Base-by-base conservation (phyloP, 2,329 filamentous ascomycete species). In the Beauveria asiatica region DNA sequence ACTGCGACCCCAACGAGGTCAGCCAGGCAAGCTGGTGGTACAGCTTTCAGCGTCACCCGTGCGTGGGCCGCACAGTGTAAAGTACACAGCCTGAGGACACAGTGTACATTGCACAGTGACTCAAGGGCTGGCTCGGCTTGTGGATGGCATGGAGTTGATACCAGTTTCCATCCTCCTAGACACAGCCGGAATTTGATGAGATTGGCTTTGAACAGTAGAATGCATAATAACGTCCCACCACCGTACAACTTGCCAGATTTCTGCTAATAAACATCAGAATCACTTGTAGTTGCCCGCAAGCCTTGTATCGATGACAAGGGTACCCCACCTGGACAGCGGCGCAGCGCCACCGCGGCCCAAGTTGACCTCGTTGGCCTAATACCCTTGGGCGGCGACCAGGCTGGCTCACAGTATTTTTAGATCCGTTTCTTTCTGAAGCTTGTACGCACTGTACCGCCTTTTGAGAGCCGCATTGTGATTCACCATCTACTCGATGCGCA, bases 281-380 rank as follows among this genome's bases (percentile, higher is more conserved):
- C 5, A 37, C 33, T 16, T 37, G 33, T 37, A 16, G 33, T 37
- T 13, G 33, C 33, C 33, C 16, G 11, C 33, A 16, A 37, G 19
- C 30, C 7, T 25, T 44, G 52, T 16, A 44, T 23, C 11, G 17
- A 30, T 30, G 17, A 44, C 33, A 37, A 16, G 11, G 33, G 33
- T 5, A 9, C 41, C 27, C 25, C 53, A 23, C 42, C 7, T 33
- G 3, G 25, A 27, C 44, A 46, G 5, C 44, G 19, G 44, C 23
- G 19, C 30, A 17, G 42, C 54, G 54, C 53, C 53, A 55, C 52
- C 9, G 27, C 53, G 27, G 53, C 53, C 53, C 53, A 56, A 56
- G 53, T 27, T 56, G 53, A 27, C 53, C 41, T 13, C 30, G 51
- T 19, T 54, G 50, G 33, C 50, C 21, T 42, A n/a, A 17, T 30